A percentile compares a stretch with the other conserved stretches of the same genome.
Conservation (phyloP, 2,329 filamentous ascomycete genomes). For the Saccharata proteae region DNA sequence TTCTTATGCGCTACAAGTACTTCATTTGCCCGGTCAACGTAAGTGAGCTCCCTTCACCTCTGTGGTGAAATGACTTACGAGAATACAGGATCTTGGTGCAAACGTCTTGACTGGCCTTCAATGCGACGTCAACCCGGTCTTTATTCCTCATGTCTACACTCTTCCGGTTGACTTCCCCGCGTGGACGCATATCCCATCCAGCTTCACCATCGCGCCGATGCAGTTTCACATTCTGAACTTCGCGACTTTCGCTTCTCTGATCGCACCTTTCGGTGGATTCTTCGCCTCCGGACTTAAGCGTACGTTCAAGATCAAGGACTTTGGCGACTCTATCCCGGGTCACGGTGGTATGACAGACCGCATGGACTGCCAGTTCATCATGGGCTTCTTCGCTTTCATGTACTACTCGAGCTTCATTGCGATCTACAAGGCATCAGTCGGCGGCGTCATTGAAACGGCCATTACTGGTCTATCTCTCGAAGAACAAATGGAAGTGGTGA, state of each 20-base stretch:
- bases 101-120: conserved; percentile 85
- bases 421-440: conserved; percentile 71
- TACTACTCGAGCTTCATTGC: conserved; percentile 98
- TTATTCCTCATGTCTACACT: conserved; percentile 63
- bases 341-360: conserved; percentile 97
- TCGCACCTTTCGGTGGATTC: conserved; percentile 95
- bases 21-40: conserved; percentile 95
- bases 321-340: conserved; percentile 93
- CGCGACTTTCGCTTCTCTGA: conserved; percentile 87
- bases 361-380: conserved; percentile 99
- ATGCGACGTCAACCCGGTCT: conserved; percentile 85
- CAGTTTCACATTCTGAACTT: conserved; percentile 87
- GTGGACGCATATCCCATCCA: conserved; percentile 59
- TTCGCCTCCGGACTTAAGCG: conserved; percentile 96
- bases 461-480: conserved; percentile 80
- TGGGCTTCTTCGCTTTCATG: conserved; percentile 97
- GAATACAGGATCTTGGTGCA: conserved; percentile 61
- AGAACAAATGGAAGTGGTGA: conserved; percentile 74
- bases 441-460: conserved; percentile 77
- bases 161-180: conserved; percentile 46
- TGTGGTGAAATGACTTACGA: conserved; percentile 5
- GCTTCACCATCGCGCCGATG: conserved; percentile 70
- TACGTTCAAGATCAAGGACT: conserved; percentile 99
- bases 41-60: conserved; percentile 17
- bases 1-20: conserved; percentile 85